These are phyloP conservation scores for Triticum urartu DNA, from an alignment of 176 grass and related monocot species.

Conservation along the genomic window DNA sequence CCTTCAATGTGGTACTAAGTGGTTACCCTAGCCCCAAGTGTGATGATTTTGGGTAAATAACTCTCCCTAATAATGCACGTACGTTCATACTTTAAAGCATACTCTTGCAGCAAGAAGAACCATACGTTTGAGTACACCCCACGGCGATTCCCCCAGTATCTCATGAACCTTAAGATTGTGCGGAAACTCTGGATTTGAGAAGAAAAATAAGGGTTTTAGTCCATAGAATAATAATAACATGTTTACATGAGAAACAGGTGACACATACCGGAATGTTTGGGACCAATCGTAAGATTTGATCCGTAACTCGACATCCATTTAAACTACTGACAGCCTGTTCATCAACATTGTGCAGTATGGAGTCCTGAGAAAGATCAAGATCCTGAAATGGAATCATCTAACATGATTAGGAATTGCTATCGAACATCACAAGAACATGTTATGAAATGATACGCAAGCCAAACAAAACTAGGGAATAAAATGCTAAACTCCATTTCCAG, in stretches of 20 bases:
- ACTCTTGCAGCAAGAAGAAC: neutral
- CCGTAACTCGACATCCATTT: conserved; percentile 90
- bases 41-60: too few species aligned
- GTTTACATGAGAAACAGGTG: conserved; percentile 19
- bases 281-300: conserved; percentile 85
- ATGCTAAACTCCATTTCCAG: neutral
- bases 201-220: conserved; percentile 28
- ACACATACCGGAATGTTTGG: conserved; percentile 66
- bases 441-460: conserved; percentile 7
- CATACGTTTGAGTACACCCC: conserved; percentile 96
- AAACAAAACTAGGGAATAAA: conserved; percentile 16
- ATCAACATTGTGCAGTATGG: conserved; percentile 82
- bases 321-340: conserved; percentile 89
- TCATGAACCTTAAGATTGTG: conserved; percentile 89
- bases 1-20: too few species aligned
- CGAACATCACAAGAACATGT: neutral
- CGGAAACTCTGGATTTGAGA: conserved; percentile 67
- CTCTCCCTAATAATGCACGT: neutral
- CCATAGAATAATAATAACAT: neutral
- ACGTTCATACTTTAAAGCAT: conserved; percentile 6
- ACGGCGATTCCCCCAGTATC: conserved; percentile 80
- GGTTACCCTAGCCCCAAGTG: too few species aligned
- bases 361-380: conserved; percentile 87
- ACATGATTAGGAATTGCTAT: conserved; percentile 12
- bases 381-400: conserved; percentile 51